Percentiles rank a stretch among this genome's conserved stretches.
phyloP scores from a whole-genome alignment of 768 basidiomycete species.

The Suillus bovinus region DNA sequence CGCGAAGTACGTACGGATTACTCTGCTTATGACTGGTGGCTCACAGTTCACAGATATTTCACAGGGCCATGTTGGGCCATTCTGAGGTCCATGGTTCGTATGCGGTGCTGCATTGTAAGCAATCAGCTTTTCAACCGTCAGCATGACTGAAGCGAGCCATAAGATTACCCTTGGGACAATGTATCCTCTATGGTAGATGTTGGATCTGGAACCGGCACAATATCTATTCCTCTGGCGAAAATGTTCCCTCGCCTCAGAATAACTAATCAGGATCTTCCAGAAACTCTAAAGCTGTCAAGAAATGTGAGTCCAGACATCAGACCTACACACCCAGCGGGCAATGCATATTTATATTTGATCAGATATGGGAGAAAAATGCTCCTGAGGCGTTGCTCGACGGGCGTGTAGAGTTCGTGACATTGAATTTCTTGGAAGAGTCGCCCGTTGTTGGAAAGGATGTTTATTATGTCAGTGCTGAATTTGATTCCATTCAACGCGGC shows the following conservation, averaged over 20 bases:
- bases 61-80: too few relatives aligned
- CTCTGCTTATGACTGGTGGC: too few relatives aligned
- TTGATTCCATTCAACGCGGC: too few relatives aligned
- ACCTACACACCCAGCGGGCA: not conserved
- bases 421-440: constrained; percentile 23
- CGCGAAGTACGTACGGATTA: too few relatives aligned
- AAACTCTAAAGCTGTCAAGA: constrained; percentile 16
- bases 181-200: constrained; percentile 27
- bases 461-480: constrained; percentile 9
- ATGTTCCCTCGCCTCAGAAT: constrained; percentile 28
- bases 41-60: too few relatives aligned
- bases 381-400: constrained; percentile 21
- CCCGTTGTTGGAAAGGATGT: constrained; percentile 21
- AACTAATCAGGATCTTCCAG: constrained; percentile 32
- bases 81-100: too few relatives aligned
- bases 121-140: too few relatives aligned
- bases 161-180: constrained; percentile 22
- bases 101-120: too few relatives aligned
- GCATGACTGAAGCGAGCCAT: not conserved
- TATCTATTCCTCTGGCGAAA: constrained; percentile 28
- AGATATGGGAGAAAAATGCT: constrained; percentile 19
- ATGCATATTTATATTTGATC: not conserved
- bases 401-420: constrained; percentile 18
- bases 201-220: constrained; percentile 28
- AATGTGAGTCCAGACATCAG: not conserved